Conservation (phyloP, 805 yeast genomes). For the Starmerella vaccinii region DNA sequence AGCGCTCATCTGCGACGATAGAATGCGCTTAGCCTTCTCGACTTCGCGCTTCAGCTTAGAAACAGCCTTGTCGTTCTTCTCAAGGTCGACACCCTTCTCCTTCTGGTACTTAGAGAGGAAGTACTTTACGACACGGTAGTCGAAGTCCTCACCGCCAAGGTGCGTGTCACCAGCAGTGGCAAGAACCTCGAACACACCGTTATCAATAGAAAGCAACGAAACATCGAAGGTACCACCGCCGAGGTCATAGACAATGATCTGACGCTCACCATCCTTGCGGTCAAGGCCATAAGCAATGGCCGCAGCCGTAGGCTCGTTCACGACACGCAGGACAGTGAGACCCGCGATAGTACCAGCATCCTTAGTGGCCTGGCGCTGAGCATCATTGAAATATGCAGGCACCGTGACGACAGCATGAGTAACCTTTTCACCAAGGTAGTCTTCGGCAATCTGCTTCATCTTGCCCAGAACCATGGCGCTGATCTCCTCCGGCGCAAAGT, state of each 20-base stretch:
- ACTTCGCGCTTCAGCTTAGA: slow-evolving; percentile 94
- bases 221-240: slow-evolving; percentile 99
- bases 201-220: slow-evolving; percentile 74
- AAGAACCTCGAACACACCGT: slow-evolving; percentile 84
- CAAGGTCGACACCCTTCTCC: slow-evolving; percentile 78
- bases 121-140: slow-evolving; percentile 77
- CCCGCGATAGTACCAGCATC: slow-evolving; percentile 92
- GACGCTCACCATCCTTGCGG: slow-evolving; percentile 66
- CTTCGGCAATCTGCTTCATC: slow-evolving; percentile 90
- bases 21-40: slow-evolving; percentile 94
- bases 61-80: slow-evolving; percentile 72
- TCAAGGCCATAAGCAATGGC: slow-evolving; percentile 95
- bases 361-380: slow-evolving; percentile 89
- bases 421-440: slow-evolving; percentile 71
- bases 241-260: slow-evolving; percentile 82
- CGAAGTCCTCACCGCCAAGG: slow-evolving; percentile 96
- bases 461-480: slow-evolving; percentile 85
- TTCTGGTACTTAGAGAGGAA: slow-evolving; percentile 78
- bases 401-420: slow-evolving; percentile 88
- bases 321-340: slow-evolving; percentile 75
- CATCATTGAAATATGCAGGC: slow-evolving; percentile 88
- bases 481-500: slow-evolving; percentile 84
- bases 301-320: slow-evolving; percentile 94
- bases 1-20: slow-evolving; percentile 90
- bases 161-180: slow-evolving; percentile 96